Evolutionary conservation across 257 asterid species (phyloP), one percentile per base, ranked within the genome.

Genomic region (Thymus quinquecostatus): DNA sequence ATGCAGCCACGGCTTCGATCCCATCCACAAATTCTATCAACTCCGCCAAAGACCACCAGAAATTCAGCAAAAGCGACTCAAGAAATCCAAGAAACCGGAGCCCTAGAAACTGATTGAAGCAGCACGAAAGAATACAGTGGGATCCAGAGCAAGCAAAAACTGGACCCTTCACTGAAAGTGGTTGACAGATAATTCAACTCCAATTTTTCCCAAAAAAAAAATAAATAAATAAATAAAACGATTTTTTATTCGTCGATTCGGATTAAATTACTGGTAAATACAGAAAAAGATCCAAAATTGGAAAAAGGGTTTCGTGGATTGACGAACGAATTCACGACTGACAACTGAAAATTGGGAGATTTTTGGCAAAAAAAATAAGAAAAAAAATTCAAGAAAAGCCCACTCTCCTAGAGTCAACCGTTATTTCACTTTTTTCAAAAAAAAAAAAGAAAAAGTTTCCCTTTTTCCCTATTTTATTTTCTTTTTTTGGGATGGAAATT

Each of bases 1-100:
- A 77, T 72, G 74, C 1, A 82, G 73, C 86, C 92, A 80, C 78
- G 86, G 86, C 81, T 84, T 86, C 84, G 92, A 84, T 77, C 86
- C 92, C 92, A 86, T 86, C 75, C 60, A 69, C 73, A 64, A 56
- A 73, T 60, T 33, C 21, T 68, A 63, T 58, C 78, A 71, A 56
- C 60, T 64, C 57, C 5, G 47, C 5, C 36, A 29, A n/a, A 33
- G 60, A 30, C 38, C 45, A 60, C 74, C 29, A 47, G 63, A 64
- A 61, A 55, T 41, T 48, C 63, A 68, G 75, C 51, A 29, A 28
- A 21, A 14, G 21, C 0, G 67, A 45, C 70, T 27, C 74, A 44
- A 45, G 32, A 60, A 67, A 71, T 10, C 51, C 50, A 29, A 64
- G 21, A 56, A 74, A 70, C 30, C 6, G 38, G 70, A 77, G 62